A percentile compares a stretch with the other conserved stretches of the same genome.
phyloP scores from a whole-genome alignment of 2,329 filamentous ascomycete species.

The Dichotomopilus funicola region DNA sequence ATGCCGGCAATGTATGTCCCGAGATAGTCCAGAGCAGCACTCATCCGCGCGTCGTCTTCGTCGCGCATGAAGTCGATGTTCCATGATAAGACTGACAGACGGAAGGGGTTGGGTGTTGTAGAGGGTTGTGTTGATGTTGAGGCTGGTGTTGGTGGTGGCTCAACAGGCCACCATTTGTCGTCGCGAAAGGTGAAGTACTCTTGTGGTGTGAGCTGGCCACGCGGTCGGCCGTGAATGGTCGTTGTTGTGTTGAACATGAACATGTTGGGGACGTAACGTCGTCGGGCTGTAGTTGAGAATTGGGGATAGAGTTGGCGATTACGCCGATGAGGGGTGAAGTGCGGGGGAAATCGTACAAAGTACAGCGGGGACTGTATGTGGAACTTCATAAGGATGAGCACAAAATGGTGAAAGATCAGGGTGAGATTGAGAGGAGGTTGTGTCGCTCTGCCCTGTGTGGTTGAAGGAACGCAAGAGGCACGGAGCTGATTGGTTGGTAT shows the following conservation, averaged over 20 bases:
- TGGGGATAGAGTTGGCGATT: too few relatives aligned
- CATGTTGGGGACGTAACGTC: too few relatives aligned
- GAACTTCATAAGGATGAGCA: too few relatives aligned
- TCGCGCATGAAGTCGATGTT: conserved; percentile 35
- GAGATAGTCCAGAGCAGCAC: conserved; percentile 29
- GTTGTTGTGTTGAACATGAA: not conserved
- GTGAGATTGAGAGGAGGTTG: too few relatives aligned
- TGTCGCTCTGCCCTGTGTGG: too few relatives aligned
- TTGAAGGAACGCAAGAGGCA: too few relatives aligned
- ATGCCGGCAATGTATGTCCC: conserved; percentile 7
- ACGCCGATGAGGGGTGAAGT: too few relatives aligned
- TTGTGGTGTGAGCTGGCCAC: conserved; percentile 17
- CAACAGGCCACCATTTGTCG: conserved; percentile 5
- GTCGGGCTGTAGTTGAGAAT: too few relatives aligned
- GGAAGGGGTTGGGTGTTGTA: not conserved
- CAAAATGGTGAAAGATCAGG: too few relatives aligned
- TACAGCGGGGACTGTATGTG: too few relatives aligned
- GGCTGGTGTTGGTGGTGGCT: not conserved
- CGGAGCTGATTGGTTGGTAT: too few relatives aligned
- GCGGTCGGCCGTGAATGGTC: conserved; percentile 5
- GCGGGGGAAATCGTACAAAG: too few relatives aligned
- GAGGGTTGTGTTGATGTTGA: conserved; percentile 4
- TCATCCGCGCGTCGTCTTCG: conserved; percentile 29
- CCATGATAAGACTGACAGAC: conserved; percentile 28
- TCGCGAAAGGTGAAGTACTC: conserved; percentile 19